Evolutionary conservation across 2,329 filamentous ascomycete species (phyloP).

Genomic region (Dactylellina haptotyla): DNA sequence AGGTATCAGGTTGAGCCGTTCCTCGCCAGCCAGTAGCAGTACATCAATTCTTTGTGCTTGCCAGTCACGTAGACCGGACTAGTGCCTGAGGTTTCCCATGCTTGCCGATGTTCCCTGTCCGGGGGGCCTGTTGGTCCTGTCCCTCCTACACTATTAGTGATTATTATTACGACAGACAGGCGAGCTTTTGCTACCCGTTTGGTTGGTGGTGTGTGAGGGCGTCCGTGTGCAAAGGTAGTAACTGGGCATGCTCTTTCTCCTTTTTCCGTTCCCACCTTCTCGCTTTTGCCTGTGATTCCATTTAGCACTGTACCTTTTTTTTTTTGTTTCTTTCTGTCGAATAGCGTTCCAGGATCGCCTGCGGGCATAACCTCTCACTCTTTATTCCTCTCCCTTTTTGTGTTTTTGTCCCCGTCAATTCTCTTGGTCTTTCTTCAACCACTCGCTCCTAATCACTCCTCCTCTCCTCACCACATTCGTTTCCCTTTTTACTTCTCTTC

Average conservation of each 20-base stretch:
- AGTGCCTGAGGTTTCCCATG: too few species aligned
- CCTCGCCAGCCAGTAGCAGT: not conserved
- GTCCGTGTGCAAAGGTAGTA: not conserved
- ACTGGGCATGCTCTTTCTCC: not conserved
- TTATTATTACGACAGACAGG: too few species aligned
- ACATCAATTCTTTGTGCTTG: not conserved
- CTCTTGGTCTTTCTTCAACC: constrained; percentile 57
- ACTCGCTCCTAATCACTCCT: constrained; percentile 72
- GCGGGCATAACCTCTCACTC: not conserved
- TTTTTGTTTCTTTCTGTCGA: not conserved
- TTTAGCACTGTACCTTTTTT: not conserved
- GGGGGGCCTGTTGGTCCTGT: too few species aligned
- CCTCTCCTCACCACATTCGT: constrained; percentile 59
- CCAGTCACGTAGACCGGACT: too few species aligned
- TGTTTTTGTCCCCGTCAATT: constrained; percentile 54
- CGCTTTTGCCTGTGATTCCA: not conserved
- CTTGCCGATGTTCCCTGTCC: too few species aligned
- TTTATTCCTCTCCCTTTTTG: constrained; percentile 18
- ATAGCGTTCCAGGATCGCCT: constrained; percentile 1
- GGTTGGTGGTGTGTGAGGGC: too few species aligned
- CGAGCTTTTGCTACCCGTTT: too few species aligned
- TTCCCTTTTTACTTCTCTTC: constrained; percentile 45
- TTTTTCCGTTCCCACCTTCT: not conserved
- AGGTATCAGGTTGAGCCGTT: constrained; percentile 53
- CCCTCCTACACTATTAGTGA: too few species aligned